Conservation (phyloP, 2,329 filamentous ascomycete genomes). For the Metarhizium anisopliae region DNA sequence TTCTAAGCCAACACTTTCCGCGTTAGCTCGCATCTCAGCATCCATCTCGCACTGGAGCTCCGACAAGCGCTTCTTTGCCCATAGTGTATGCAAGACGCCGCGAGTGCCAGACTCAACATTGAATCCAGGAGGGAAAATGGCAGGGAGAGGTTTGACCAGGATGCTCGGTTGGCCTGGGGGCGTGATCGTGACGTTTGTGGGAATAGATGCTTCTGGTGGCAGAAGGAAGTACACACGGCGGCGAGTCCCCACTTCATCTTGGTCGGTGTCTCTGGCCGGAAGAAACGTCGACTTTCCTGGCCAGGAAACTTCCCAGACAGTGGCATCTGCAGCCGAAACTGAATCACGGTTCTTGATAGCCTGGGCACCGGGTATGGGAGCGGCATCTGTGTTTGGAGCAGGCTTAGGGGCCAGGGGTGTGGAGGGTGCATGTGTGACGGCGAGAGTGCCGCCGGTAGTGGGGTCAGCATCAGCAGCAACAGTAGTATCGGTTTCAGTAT, state of each 20-base stretch:
- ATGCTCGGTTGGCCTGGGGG: slow-evolving; percentile 32
- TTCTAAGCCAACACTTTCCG: slow-evolving; percentile 72
- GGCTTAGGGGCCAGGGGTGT: slow-evolving; percentile 10
- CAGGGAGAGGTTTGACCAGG: slow-evolving; percentile 69
- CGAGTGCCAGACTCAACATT: slow-evolving; percentile 64
- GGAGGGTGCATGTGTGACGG: slow-evolving; percentile 6
- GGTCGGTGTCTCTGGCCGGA: slow-evolving; percentile 40
- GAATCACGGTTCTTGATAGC: background rate
- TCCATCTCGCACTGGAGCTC: slow-evolving; percentile 71
- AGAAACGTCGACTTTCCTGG: slow-evolving; percentile 68
- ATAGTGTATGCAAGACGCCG: slow-evolving; percentile 80
- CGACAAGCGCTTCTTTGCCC: slow-evolving; percentile 74
- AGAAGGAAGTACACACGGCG: slow-evolving; percentile 74
- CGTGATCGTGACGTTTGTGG: slow-evolving; percentile 60
- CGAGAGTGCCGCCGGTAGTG: slow-evolving; percentile 3
- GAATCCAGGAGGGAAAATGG: slow-evolving; percentile 73
- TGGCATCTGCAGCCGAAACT: slow-evolving; percentile 9
- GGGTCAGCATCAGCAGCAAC: background rate
- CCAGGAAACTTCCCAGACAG: slow-evolving; percentile 73
- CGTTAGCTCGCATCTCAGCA: slow-evolving; percentile 61
- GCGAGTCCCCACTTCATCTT: slow-evolving; percentile 25
- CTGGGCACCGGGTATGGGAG: background rate
- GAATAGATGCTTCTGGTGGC: slow-evolving; percentile 61
- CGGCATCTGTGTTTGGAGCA: slow-evolving; percentile 9
- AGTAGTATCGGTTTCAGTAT: background rate